Percentiles rank a stretch among this genome's conserved stretches.
phyloP scores from a whole-genome alignment of 208 protist genomes.

The Novymonas esmeraldas region DNA sequence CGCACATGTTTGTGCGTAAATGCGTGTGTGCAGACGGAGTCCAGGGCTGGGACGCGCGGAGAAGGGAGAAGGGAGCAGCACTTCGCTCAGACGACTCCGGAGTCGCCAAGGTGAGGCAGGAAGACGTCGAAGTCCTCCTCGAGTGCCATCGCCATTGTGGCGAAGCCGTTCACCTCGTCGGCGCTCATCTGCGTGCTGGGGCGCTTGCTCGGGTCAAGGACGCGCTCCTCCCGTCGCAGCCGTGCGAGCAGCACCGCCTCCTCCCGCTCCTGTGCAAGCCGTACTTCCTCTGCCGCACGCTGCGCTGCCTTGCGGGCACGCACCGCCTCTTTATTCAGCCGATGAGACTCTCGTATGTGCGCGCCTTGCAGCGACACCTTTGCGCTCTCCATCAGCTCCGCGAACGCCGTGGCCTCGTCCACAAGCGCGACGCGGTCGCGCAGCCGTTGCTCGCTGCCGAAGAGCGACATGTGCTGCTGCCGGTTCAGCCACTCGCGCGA shows the following conservation, averaged over 20 bases:
- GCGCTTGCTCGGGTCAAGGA: conserved; percentile 3
- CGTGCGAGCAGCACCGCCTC: not conserved
- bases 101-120: conserved; percentile 4
- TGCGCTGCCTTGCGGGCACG: not conserved
- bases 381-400: not conserved
- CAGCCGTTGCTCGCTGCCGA: conserved; percentile 23
- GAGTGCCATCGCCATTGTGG: conserved; percentile 5
- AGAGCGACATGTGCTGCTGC: conserved; percentile 18
- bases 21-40: too few relatives aligned
- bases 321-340: not conserved
- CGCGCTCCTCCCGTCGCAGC: conserved; percentile 1
- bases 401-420: conserved; percentile 16
- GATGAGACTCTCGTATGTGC: not conserved
- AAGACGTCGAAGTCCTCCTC: conserved; percentile 27
- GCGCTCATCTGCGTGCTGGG: conserved; percentile 5
- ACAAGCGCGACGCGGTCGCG: conserved; percentile 14
- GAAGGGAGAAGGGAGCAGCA: too few relatives aligned
- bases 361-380: not conserved
- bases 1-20: too few relatives aligned
- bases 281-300: not conserved
- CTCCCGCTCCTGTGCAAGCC: not conserved
- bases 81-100: not conserved
- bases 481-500: conserved; percentile 13
- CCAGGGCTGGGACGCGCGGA: too few relatives aligned
- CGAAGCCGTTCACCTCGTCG: conserved; percentile 6